These are phyloP conservation scores for Clonostachys rhizophaga DNA, from an alignment of 2,329 filamentous ascomycete species.

Conservation along the genomic window DNA sequence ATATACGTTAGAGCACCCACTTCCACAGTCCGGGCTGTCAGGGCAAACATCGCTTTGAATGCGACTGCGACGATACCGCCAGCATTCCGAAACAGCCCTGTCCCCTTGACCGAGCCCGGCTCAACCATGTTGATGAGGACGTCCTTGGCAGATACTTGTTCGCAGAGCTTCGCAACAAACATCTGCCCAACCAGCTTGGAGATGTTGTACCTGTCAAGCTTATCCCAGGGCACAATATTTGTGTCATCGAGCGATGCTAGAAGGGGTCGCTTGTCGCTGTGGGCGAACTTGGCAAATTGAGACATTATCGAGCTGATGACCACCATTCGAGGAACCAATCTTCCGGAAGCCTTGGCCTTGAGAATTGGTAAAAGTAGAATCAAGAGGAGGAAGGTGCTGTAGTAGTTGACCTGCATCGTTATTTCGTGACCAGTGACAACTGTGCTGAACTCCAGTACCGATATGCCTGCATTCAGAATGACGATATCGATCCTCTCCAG, in stretches of 20 bases:
- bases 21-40: slow-evolving; percentile 17
- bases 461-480: slow-evolving; percentile 37
- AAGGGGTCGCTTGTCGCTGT: slow-evolving; percentile 13
- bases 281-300: slow-evolving; percentile 15
- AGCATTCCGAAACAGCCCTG: slow-evolving; percentile 9
- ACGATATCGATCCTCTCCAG: slow-evolving; percentile 33
- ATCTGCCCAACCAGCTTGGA: slow-evolving; percentile 23
- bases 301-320: slow-evolving; percentile 19
- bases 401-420: slow-evolving; percentile 32
- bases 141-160: slow-evolving; percentile 23
- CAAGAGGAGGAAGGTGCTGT: slow-evolving; percentile 23
- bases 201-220: slow-evolving; percentile 16
- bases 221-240: slow-evolving; percentile 3
- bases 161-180: slow-evolving; percentile 28
- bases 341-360: slow-evolving; percentile 5
- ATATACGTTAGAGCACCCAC: slow-evolving; percentile 40
- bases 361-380: slow-evolving; percentile 21
- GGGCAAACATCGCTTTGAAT: no score
- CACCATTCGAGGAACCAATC: no score
- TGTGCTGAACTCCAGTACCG: slow-evolving; percentile 8
- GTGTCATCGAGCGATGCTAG: slow-evolving; percentile 17
- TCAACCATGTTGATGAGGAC: slow-evolving; percentile 29
- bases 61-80: slow-evolving; percentile 7
- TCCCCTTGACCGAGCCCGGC: slow-evolving; percentile 20
- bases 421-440: slow-evolving; percentile 28